phyloP scores from a whole-genome alignment of 768 basidiomycete species.

The Mycena leptocephala region DNA sequence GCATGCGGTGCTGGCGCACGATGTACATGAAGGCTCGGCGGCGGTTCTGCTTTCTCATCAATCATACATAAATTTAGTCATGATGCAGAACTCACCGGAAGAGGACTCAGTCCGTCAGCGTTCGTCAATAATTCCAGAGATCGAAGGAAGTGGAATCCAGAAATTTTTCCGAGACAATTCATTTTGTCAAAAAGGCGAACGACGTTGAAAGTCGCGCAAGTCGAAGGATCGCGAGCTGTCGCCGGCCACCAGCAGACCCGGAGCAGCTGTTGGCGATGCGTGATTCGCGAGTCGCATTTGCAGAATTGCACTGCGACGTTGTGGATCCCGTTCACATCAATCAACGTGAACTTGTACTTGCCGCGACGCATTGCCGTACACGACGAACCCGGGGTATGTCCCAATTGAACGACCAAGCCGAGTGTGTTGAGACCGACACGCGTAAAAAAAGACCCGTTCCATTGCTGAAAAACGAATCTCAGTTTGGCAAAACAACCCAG shows the following conservation, averaged over 20 bases:
- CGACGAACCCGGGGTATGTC: background rate
- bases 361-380: background rate
- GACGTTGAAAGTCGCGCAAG: conserved; percentile 8
- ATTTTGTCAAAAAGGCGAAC: background rate
- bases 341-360: background rate
- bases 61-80: too few species aligned
- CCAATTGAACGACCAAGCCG: conserved; percentile 3
- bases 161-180: conserved; percentile 9
- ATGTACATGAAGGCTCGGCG: conserved; percentile 8
- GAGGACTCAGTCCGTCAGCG: background rate
- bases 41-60: conserved; percentile 9
- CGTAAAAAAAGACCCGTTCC: conserved; percentile 7
- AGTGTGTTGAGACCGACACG: background rate
- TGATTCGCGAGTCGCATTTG: background rate
- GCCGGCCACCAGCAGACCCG: conserved; percentile 29
- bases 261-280: conserved; percentile 23
- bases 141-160: background rate
- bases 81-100: background rate
- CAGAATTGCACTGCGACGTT: background rate
- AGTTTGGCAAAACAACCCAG: too few species aligned
- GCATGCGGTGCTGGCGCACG: conserved; percentile 2
- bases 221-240: background rate
- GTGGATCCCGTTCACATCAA: conserved; percentile 19
- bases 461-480: background rate
- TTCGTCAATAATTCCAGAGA: conserved; percentile 15